phyloP scores from a whole-genome alignment of 2,329 filamentous ascomycete species.

The Xylaria sp. region DNA sequence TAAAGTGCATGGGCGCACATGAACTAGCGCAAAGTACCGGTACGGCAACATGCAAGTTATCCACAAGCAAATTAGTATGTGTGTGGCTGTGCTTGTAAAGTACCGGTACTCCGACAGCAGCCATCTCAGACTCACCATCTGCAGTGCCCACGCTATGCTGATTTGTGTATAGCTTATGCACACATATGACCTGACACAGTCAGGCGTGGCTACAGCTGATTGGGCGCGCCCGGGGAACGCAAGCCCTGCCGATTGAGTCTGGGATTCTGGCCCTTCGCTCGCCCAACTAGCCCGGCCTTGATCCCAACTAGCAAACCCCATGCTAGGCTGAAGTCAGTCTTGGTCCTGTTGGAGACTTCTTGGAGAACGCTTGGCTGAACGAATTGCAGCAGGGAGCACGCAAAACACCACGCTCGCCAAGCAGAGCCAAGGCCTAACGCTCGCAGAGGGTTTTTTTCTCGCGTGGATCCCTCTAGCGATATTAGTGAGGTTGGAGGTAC shows the following conservation, averaged over 20 bases:
- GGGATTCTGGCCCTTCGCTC: neutral
- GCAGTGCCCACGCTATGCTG: neutral
- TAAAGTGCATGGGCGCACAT: neutral
- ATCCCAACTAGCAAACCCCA: neutral
- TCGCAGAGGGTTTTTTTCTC: too few relatives aligned
- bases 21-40: neutral
- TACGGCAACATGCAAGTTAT: neutral
- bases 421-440: too few relatives aligned
- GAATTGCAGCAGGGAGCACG: too few relatives aligned
- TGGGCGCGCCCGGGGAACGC: neutral
- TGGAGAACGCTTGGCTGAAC: neutral
- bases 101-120: neutral
- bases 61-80: too few relatives aligned
- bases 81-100: neutral
- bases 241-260: neutral
- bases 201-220: neutral
- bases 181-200: neutral
- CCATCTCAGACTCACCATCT: neutral
- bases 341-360: neutral
- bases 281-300: neutral
- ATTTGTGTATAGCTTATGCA: neutral
- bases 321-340: neutral
- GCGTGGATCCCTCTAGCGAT: too few relatives aligned
- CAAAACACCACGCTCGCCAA: too few relatives aligned
- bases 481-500: too few relatives aligned